A percentile compares a stretch with the other conserved stretches of the same genome.
Conservation (phyloP, 225 moss, liverwort and hornwort species). For the Bryum argenteum region DNA sequence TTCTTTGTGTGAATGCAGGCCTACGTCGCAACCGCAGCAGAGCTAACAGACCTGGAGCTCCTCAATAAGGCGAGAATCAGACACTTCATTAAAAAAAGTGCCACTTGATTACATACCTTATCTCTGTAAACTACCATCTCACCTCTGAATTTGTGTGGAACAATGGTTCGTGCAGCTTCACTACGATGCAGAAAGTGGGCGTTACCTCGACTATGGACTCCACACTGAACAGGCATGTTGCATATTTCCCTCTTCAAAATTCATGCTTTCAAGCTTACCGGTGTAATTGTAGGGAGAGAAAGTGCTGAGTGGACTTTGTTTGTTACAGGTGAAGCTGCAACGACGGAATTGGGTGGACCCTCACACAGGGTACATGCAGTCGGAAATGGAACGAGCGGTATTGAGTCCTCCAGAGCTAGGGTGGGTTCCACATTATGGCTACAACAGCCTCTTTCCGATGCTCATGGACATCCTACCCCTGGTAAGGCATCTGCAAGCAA, state of each 20-base stretch:
- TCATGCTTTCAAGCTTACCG: background rate
- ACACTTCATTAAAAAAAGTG: background rate
- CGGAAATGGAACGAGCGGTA: conserved; percentile 65
- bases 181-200: conserved; percentile 75
- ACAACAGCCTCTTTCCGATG: conserved; percentile 89
- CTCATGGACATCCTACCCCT: conserved; percentile 78
- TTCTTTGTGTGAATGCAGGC: conserved; percentile 54
- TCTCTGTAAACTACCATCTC: background rate
- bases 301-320: background rate
- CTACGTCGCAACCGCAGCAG: conserved; percentile 71
- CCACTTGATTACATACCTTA: background rate
- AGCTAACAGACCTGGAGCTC: conserved; percentile 64
- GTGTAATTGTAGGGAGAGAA: background rate
- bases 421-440: conserved; percentile 94
- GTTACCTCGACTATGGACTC: conserved; percentile 87
- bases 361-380: conserved; percentile 61
- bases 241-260: background rate
- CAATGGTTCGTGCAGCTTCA: conserved; percentile 64
- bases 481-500: conserved; percentile 38
- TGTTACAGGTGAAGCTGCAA: conserved; percentile 76
- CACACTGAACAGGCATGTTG: conserved; percentile 78
- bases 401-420: conserved; percentile 68
- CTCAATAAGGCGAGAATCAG: conserved; percentile 67
- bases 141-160: background rate
- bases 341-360: conserved; percentile 64